Evolutionary conservation across 495 filamentous ascomycete species (phyloP).

Genomic region (Emericellopsis terricola): DNA sequence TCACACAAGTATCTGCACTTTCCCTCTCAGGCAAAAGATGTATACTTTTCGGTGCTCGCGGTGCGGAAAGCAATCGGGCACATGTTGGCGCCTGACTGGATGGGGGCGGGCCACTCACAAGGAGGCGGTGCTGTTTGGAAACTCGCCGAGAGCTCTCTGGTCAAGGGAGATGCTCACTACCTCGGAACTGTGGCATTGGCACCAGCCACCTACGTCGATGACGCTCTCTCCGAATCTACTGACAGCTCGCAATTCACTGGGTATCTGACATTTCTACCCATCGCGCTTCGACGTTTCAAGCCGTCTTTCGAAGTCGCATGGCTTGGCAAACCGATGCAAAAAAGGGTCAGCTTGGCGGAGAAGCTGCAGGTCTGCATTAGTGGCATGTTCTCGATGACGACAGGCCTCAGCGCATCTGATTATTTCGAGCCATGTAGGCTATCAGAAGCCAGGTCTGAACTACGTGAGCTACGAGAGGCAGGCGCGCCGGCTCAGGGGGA

Average conservation of each 20-base stretch:
- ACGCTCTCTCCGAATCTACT: neutral
- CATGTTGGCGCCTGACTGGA: neutral
- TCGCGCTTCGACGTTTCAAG: too few relatives aligned
- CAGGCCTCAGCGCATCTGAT: neutral
- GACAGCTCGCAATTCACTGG: too few relatives aligned
- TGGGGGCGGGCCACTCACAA: neutral
- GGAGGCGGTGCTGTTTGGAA: neutral
- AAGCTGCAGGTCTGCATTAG: too few relatives aligned
- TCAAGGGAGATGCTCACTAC: neutral
- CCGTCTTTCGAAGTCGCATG: neutral
- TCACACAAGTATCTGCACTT: neutral
- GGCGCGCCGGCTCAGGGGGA: neutral
- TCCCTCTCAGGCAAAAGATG: neutral
- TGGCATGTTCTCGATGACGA: too few relatives aligned
- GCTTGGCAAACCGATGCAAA: constrained; percentile 1
- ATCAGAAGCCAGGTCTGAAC: neutral
- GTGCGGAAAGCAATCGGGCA: neutral
- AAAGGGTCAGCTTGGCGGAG: too few relatives aligned
- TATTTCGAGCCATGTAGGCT: neutral
- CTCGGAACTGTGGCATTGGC: neutral
- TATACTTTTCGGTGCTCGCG: neutral
- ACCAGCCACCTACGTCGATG: neutral
- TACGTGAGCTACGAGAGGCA: too few relatives aligned
- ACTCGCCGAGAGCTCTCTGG: neutral
- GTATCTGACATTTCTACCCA: too few relatives aligned